Evolutionary conservation across 2,329 filamentous ascomycete genomes (phyloP), one percentile per base, ranked within the genome.

Genomic region (Pestalotiopsis sp.): DNA sequence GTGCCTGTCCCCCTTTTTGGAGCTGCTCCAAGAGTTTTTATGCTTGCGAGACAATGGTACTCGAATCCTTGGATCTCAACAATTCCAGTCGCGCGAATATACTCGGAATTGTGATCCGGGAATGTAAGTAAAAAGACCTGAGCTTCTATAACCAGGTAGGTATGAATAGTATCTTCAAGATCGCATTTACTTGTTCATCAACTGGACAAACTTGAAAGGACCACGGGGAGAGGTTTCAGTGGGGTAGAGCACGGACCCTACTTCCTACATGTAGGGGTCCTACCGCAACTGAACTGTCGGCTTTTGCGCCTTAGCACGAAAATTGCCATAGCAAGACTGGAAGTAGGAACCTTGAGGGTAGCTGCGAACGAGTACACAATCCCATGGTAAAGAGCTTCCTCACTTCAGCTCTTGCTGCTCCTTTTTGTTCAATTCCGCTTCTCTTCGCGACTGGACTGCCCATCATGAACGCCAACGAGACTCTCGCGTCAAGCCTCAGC

Each of bases 401-500:
- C 20, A 9, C n/a, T 52, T 52, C n/a, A 20, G 9, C 45, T 52
- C 17, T n/a, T 9, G 6, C 9, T 62, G 14, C 59, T n/a, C 25
- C 4, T 2, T 5, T 41, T 27, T 17, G 6, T 41, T 27, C 31
- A 38, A 25, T 4, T 11, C n/a, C 17, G 13, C n/a, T 9, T 17
- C 62, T 45, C 4, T 25, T 31, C 14, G 13, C 59, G 9, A 41
- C 3, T 14, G 4, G 14, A 1, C 9, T 45, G 17, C 45, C 20
- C 49, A 58, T 31, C 1, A 66, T 58, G 64, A 45, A 45, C 27
- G 27, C 61, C 12, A 59, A 61, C 56, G 75, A 78, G n/a, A 64
- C 61, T 11, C 72, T 78, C 17, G 71, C 75, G 6, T 52, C 74
- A 23, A 77, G 72, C n/a, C 69, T 78, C 27, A 66, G 69, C 12